Evolutionary conservation across 306 rosid genomes (phyloP).

Genomic region (Dryas alaskensis): DNA sequence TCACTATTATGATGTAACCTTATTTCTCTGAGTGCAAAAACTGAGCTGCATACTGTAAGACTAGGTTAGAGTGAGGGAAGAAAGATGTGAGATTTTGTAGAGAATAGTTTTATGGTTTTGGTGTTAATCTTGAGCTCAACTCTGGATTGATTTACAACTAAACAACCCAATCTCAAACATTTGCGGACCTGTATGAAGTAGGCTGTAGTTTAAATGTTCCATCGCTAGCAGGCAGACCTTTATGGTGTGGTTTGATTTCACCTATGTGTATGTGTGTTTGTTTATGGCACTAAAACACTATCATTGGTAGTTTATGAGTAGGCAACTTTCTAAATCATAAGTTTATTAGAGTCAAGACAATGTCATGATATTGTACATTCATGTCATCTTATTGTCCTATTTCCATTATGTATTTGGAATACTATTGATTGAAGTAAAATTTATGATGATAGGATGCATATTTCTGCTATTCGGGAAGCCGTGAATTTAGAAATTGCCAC

Average conservation of each 20-base stretch:
- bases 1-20: background rate
- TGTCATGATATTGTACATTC: background rate
- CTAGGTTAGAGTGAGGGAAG: too few relatives aligned
- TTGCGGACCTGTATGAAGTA: background rate
- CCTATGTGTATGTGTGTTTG: background rate
- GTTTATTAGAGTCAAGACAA: background rate
- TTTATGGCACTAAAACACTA: background rate
- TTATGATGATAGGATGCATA: constrained; percentile 45
- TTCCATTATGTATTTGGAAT: background rate
- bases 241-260: background rate
- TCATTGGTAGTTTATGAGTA: background rate
- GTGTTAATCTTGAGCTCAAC: too few relatives aligned
- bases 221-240: background rate
- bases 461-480: constrained; percentile 52
- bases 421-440: constrained; percentile 17
- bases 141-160: background rate
- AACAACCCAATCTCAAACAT: background rate
- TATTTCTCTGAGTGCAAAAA: background rate
- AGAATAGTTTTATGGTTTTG: too few relatives aligned
- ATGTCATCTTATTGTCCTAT: background rate
- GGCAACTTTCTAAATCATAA: background rate
- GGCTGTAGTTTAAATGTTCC: background rate
- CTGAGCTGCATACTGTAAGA: too few relatives aligned
- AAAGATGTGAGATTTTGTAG: too few relatives aligned
- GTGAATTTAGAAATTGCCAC: constrained; percentile 39